Base-by-base conservation (phyloP, 495 filamentous ascomycete species). In the Platismatia glauca region DNA sequence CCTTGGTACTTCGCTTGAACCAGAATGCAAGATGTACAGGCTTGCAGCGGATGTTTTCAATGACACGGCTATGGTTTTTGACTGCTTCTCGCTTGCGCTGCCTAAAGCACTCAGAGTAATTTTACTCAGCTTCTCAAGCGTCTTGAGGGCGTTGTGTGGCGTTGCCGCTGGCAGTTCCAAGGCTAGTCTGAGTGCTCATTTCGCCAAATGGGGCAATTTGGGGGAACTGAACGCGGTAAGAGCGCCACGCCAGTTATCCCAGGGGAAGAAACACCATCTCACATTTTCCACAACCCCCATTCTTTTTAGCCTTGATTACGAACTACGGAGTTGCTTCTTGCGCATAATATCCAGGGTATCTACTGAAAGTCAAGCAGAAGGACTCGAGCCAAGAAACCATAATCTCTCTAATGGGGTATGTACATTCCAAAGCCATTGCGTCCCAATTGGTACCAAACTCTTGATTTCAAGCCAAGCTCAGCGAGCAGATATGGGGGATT, bases 341-440 rank as follows among this genome's bases (percentile, higher is more conserved):
- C 43, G 52, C 38, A 34, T 38, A 35, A 38, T 48, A 41, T 53
- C 59, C n/a, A 52, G 33, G 7, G 31, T 12, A 3, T 39, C 31
- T 20, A 46, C 59, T 67, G 43, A 65, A 18, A 16, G 39, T 57
- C 39, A 24, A 61, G 57, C 68, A 86, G 80, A 87, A 98, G 84
- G 93, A 98, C 70, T 93, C 91, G 29, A 93, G 89, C 64, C 93
- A 98, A 77, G 93, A 98, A 75, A 98, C 93, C 0, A 81, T 97
- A 43, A 91, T 98, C 59, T 93, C 89, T 4, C 79, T 98, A 44
- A 41, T 96, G 44, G 93, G 93, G 50, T 53, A 53, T 16, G 50
- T 53, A 33, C 50, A 53, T 27, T 29, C 24, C 24, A 4, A 29
- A 29, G 22, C 29, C 24, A 15, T 27, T 50, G 9, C 22, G 24